Evolutionary conservation across 1,284 basidiomycete genomes (phyloP), one percentile per base, ranked within the genome.

Genomic region (Leccinum pachyderme): DNA sequence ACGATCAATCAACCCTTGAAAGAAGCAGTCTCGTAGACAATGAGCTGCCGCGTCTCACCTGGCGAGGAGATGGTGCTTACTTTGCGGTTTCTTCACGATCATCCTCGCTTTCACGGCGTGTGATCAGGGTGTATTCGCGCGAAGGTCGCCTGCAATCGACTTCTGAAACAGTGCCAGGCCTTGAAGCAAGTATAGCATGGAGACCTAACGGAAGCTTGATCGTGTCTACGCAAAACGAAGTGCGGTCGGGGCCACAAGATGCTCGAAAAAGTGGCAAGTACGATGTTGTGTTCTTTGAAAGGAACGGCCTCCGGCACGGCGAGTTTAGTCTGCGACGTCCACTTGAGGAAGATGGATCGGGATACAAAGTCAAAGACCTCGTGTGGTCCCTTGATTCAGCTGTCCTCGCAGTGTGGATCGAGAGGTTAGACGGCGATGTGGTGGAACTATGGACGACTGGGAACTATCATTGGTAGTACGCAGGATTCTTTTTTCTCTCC

Each of bases 381-480:
- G 71, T 73, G 2, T 99, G 96, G 96, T 98, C 91, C 67, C 81
- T 87, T 1, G 95, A 96, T 70, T 96, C 94, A 1, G 87, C 83
- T 55, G 79, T 97, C 2, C 75, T 99, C 12, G 89, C 88, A 0
- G 77, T 98, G 0, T 96, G 93, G 91, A 78, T 96, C 31, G 83
- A 89, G 65, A 73, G 80, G n/a, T 77, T 82, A 25, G 75, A 78
- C 2, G 81, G 79, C 2, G 89, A 94, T 72, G 74, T 87, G 87
- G 92, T 99, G 22, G 97, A 99, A 73, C 75, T 99, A 2, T 99
- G 95, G 94, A 91, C 93, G 0, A 93, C 82, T 25, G 88, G 91
- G 48, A 99, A 99, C 71, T 99, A 97, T 72, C 91, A 98, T 70
- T 98, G 95, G 91, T 94, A 61, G 5, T n/a, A 35, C 70, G 9